phyloP scores from a whole-genome alignment of 176 grass and related monocot genomes.

The Zea luxurians region DNA sequence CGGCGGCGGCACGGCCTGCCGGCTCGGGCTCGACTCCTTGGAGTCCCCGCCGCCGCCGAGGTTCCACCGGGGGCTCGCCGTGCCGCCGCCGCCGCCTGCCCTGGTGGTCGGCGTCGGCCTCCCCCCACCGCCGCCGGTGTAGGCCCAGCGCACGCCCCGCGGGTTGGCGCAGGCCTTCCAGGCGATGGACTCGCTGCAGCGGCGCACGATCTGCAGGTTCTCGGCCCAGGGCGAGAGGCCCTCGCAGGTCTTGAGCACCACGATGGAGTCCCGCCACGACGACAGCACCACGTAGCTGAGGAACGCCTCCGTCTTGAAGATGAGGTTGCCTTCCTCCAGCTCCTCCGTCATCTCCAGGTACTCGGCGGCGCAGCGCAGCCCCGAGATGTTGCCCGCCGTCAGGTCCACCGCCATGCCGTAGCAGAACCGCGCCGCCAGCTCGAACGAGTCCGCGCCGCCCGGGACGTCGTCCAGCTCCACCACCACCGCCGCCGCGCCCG shows the following conservation, averaged over 20 bases:
- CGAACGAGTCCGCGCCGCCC: constrained; percentile 66
- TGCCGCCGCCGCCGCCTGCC: not conserved
- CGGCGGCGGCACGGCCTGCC: constrained; percentile 63
- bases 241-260: constrained; percentile 92
- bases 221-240: constrained; percentile 87
- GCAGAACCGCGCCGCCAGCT: constrained; percentile 91
- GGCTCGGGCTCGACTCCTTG: constrained; percentile 74
- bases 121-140: constrained; percentile 53
- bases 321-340: constrained; percentile 95
- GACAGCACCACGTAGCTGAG: constrained; percentile 97
- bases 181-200: constrained; percentile 96
- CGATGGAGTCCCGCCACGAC: constrained; percentile 91
- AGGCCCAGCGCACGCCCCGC: constrained; percentile 78
- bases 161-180: constrained; percentile 99
- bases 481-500: constrained; percentile 45
- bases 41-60: constrained; percentile 48
- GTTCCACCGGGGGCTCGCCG: constrained; percentile 72
- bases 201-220: constrained; percentile 96
- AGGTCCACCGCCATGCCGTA: constrained; percentile 96
- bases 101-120: not conserved
- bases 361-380: constrained; percentile 83
- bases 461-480: constrained; percentile 69
- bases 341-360: constrained; percentile 99
- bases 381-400: constrained; percentile 83
- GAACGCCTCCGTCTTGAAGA: constrained; percentile 99